Base-by-base conservation (phyloP, 2,329 filamentous ascomycete species). In the Aureobasidium mangrovei region DNA sequence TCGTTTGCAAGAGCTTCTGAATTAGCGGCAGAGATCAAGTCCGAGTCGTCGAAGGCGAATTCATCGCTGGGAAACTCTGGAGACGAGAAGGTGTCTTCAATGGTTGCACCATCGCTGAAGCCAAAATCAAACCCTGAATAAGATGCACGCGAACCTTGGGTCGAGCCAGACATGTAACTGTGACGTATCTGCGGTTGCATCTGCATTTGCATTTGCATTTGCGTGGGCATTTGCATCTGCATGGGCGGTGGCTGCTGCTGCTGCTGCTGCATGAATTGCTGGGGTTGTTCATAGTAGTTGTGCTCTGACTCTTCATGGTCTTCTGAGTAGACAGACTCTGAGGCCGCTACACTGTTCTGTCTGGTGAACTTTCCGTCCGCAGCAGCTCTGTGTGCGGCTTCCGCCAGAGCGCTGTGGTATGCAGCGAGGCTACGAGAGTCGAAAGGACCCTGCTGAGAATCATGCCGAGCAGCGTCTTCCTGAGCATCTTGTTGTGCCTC, bases 1-100 rank as follows among this genome's bases (percentile, higher is more conserved):
- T 98, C 93, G 61, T 89, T 91, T 43, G 93, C 91, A 6, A 98
- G 76, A 1, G 87, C 93, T 66, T 93, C 91, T 0, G 91, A 91
- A 62, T 98, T 98, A 4, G 93, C 93, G 56, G 90, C 93, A 0
- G 91, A 91, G 57, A 98, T 94, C 62, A 97, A 93, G 32, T 84
- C 83, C 62, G 96, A 91, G 60, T 97, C 90, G 56, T 73, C 70
- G 12, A 72, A 60, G 2, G 65, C 68, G 42, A 65, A 68, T 35
- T 72, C 70, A 54, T 88, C 87, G 10, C 29, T 48, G 4, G 42
- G 53, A 24, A 54, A 36, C 5, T 54, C 53, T 28, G 51, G 33
- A 31, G 53, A 54, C 4, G 52, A 46, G 9, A 54, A 54, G 27
- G 28, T 54, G 18, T 54, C 51, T 7, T 54, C 43, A 12, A 54